Percentiles rank a stretch among this genome's conserved stretches.
These are phyloP conservation scores for Ophiostoma pallidulum DNA, from an alignment of 2,329 filamentous ascomycete genomes.

Conservation along the genomic window DNA sequence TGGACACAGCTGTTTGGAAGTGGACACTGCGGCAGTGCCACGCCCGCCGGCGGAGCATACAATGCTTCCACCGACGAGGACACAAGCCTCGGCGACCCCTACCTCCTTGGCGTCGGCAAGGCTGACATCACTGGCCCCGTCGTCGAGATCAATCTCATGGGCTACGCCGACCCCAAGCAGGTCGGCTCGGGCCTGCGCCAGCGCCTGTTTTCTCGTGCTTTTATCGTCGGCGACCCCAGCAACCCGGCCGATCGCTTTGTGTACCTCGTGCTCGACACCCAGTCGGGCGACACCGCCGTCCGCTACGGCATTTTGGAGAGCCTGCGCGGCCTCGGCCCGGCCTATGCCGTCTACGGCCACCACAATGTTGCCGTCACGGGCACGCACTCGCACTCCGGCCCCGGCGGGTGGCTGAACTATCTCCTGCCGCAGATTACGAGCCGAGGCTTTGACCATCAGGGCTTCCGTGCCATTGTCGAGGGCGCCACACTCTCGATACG, in stretches of 20 bases:
- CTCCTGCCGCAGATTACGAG: conserved; percentile 82
- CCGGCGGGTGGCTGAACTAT: conserved; percentile 88
- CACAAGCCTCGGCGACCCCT: conserved; percentile 30
- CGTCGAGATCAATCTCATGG: conserved; percentile 83
- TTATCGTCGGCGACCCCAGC: conserved; percentile 65
- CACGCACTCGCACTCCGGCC: conserved; percentile 83
- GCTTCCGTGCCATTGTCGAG: conserved; percentile 78
- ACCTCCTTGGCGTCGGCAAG: conserved; percentile 43
- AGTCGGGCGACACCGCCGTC: conserved; percentile 78
- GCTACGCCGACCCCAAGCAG: conserved; percentile 72
- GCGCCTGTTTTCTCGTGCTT: conserved; percentile 74
- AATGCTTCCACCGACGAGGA: too few species aligned
- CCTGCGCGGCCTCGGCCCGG: conserved; percentile 55
- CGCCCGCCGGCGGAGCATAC: too few species aligned
- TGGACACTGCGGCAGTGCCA: too few species aligned
- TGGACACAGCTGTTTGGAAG: too few species aligned
- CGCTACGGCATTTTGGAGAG: conserved; percentile 72
- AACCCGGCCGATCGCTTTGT: conserved; percentile 63
- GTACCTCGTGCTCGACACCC: conserved; percentile 79
- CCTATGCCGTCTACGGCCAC: conserved; percentile 65
- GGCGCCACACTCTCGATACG: conserved; percentile 71
- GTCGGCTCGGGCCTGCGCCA: conserved; percentile 77
- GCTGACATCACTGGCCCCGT: conserved; percentile 58
- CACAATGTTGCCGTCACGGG: conserved; percentile 82
- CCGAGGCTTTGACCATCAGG: conserved; percentile 74